These are phyloP conservation scores for Kwoniella heveanensis DNA, from an alignment of 768 basidiomycete genomes.

Conservation along the genomic window DNA sequence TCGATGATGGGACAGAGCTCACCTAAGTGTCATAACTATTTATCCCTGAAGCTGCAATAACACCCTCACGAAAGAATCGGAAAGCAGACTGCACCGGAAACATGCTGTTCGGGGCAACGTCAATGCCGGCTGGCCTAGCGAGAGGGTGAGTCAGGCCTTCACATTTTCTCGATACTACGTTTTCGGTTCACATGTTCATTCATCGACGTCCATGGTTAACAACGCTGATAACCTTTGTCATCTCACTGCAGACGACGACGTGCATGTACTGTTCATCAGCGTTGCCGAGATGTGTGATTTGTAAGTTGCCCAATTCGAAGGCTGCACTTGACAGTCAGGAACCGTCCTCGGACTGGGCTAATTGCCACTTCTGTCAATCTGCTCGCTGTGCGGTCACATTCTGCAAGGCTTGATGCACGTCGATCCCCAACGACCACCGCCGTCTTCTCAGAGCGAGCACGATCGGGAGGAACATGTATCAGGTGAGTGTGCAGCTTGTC, in stretches of 20 bases:
- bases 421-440: slow-evolving; percentile 19
- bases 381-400: neutral
- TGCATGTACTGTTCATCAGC: slow-evolving; percentile 41
- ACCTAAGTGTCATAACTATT: neutral
- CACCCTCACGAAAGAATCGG: slow-evolving; percentile 21
- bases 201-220: neutral
- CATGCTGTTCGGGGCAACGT: slow-evolving; percentile 31
- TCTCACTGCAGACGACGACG: slow-evolving; percentile 26
- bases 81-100: slow-evolving; percentile 40
- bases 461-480: slow-evolving; percentile 14
- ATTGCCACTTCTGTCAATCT: too few relatives aligned
- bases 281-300: slow-evolving; percentile 49
- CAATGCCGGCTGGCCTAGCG: slow-evolving; percentile 37
- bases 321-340: neutral
- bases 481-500: slow-evolving; percentile 10
- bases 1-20: neutral
- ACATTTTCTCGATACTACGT: too few relatives aligned
- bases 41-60: slow-evolving; percentile 33
- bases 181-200: neutral
- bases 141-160: slow-evolving; percentile 29
- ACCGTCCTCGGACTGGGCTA: too few relatives aligned
- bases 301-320: slow-evolving; percentile 25
- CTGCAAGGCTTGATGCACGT: slow-evolving; percentile 28
- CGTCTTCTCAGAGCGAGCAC: neutral
- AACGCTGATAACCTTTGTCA: neutral